Percentiles rank a stretch among this genome's conserved stretches.
Conservation (phyloP, 2,329 filamentous ascomycete species). For the Botryotinia globosa region DNA sequence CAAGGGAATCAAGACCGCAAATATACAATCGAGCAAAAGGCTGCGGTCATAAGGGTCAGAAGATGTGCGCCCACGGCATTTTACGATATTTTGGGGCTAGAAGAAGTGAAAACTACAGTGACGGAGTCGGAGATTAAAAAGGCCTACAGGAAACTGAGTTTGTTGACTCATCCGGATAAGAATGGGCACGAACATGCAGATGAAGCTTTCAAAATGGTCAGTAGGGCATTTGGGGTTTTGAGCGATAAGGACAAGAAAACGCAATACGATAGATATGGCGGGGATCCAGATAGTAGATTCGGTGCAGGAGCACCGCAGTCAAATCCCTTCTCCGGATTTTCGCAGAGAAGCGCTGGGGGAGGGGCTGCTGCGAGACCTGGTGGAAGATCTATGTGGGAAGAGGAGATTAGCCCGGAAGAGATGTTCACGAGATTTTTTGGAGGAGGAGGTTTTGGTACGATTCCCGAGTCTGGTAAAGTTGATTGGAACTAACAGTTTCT, state of each 20-base stretch:
- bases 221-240: constrained; percentile 86
- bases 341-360: constrained; percentile 41
- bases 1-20: constrained; percentile 61
- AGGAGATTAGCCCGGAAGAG: constrained; percentile 94
- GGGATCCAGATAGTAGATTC: constrained; percentile 88
- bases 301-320: constrained; percentile 54
- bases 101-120: constrained; percentile 59
- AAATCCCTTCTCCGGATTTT: constrained; percentile 61
- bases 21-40: constrained; percentile 87
- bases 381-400: constrained; percentile 68
- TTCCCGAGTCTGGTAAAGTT: not conserved
- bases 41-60: constrained; percentile 84
- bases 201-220: constrained; percentile 98
- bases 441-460: constrained; percentile 56
- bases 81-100: constrained; percentile 88
- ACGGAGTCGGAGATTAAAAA: constrained; percentile 92
- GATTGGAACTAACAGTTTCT: constrained; percentile 22
- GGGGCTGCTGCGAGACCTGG: constrained; percentile 42
- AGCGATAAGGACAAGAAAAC: constrained; percentile 91
- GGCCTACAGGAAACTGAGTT: constrained; percentile 89
- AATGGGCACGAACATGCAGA: constrained; percentile 94
- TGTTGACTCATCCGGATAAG: constrained; percentile 97
- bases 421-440: constrained; percentile 97
- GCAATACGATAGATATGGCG: constrained; percentile 84
- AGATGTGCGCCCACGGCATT: constrained; percentile 82